Conservation (phyloP, 805 yeast species). For the Spathaspora hagerdaliae region DNA sequence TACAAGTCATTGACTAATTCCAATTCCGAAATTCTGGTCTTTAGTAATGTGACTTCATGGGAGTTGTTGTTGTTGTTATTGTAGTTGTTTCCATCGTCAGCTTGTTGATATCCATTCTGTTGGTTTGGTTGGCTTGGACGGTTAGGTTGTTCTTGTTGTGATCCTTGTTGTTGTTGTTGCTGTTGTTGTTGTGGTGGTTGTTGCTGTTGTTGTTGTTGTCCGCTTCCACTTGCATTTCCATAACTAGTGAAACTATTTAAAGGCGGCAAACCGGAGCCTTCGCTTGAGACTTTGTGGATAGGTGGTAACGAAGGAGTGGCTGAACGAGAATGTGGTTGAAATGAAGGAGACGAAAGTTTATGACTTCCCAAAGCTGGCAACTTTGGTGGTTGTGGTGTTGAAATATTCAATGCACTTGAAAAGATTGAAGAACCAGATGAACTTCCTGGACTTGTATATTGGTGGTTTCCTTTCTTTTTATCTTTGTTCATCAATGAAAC, state of each 20-base stretch:
- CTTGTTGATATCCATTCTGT: slow-evolving; percentile 1
- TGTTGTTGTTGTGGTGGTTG: slow-evolving; percentile 4
- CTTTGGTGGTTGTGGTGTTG: slow-evolving; percentile 22
- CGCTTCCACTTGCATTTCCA: background rate
- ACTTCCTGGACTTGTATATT: slow-evolving; percentile 3
- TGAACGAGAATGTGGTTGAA: slow-evolving; percentile 38
- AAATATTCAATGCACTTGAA: slow-evolving; percentile 26
- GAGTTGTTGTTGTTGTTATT: slow-evolving; percentile 8
- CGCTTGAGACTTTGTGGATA: slow-evolving; percentile 3
- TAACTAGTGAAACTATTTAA: background rate
- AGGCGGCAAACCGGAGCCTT: slow-evolving; percentile 2
- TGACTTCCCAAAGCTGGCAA: slow-evolving; percentile 29
- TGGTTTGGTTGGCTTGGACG: slow-evolving; percentile 6
- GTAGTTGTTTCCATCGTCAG: slow-evolving; percentile 8
- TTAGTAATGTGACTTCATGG: slow-evolving; percentile 42
- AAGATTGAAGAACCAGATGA: slow-evolving; percentile 25
- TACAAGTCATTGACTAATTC: slow-evolving; percentile 89
- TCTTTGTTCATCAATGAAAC: slow-evolving; percentile 33
- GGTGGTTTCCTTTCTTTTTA: slow-evolving; percentile 3
- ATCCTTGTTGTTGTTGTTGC: slow-evolving; percentile 4
- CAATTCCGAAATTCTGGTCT: slow-evolving; percentile 79
- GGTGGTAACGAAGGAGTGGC: slow-evolving; percentile 10
- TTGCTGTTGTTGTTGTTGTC: slow-evolving; percentile 6
- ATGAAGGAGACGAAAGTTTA: slow-evolving; percentile 37
- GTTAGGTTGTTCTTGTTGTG: slow-evolving; percentile 6